Evolutionary conservation across 768 basidiomycete species (phyloP).

Genomic region (Pilatotrama ljubarskyi): DNA sequence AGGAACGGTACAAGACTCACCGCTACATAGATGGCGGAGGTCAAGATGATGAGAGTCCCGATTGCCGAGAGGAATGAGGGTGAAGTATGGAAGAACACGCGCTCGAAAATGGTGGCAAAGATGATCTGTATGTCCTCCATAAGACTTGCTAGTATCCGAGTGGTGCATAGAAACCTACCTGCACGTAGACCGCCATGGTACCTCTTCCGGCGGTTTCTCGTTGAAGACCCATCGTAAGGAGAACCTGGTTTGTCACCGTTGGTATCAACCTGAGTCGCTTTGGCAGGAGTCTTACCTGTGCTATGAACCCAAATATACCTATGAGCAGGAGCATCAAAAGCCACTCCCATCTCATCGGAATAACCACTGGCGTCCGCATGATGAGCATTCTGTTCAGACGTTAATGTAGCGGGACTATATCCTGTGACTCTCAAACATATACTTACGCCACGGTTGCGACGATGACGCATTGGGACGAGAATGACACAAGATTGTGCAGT

Average conservation of each 20-base stretch:
- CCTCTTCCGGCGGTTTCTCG: constrained; percentile 66
- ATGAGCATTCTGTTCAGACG: constrained; percentile 38
- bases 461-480: constrained; percentile 56
- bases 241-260: constrained; percentile 36
- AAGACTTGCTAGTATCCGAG: not conserved
- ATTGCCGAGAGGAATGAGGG: constrained; percentile 60
- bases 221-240: constrained; percentile 63
- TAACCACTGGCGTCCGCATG: constrained; percentile 40
- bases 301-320: constrained; percentile 52
- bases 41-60: constrained; percentile 66
- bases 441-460: constrained; percentile 35
- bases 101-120: constrained; percentile 67
- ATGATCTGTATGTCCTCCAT: constrained; percentile 46
- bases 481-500: constrained; percentile 69
- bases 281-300: constrained; percentile 32
- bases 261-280: not conserved
- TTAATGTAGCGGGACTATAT: not conserved
- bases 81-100: constrained; percentile 58
- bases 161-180: constrained; percentile 33
- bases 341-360: constrained; percentile 51
- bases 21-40: constrained; percentile 63
- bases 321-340: constrained; percentile 48
- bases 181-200: constrained; percentile 59
- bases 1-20: constrained; percentile 39
- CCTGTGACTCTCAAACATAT: no score